A percentile compares a stretch with the other conserved stretches of the same genome.
phyloP scores from a whole-genome alignment of 176 grass and related monocot species.

The Rhynchospora tenuis region DNA sequence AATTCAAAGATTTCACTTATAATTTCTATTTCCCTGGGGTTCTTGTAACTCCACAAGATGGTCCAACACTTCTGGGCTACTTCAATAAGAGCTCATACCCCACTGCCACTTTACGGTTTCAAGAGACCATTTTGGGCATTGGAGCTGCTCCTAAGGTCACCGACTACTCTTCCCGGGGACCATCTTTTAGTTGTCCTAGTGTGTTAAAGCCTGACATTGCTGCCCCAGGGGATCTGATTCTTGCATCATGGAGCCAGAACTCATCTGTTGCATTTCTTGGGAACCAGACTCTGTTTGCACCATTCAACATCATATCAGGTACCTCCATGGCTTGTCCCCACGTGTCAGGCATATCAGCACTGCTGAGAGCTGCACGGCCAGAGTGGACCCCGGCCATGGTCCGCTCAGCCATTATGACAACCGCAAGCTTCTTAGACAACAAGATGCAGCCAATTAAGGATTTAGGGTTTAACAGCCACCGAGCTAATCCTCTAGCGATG shows the following conservation, averaged over 20 bases:
- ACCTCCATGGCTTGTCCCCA: conserved; percentile 79
- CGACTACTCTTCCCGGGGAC: conserved; percentile 42
- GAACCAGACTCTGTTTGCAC: conserved; percentile 28
- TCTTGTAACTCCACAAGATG: conserved; percentile 32
- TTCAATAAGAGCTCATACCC: conserved; percentile 27
- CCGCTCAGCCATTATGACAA: conserved; percentile 79
- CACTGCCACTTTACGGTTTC: conserved; percentile 37
- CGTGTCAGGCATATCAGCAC: conserved; percentile 43
- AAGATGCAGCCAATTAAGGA: conserved; percentile 34
- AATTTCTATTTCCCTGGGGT: conserved; percentile 35
- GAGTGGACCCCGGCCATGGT: conserved; percentile 69
- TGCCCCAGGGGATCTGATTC: conserved; percentile 39
- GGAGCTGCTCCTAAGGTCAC: conserved; percentile 32
- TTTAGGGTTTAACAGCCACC: neutral
- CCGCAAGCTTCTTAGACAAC: conserved; percentile 42
- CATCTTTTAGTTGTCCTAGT: conserved; percentile 33
- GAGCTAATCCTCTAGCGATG: conserved; percentile 47
- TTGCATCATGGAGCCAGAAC: conserved; percentile 32
- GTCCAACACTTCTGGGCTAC: conserved; percentile 35
- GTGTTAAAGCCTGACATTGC: conserved; percentile 69
- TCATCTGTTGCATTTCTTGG: neutral
- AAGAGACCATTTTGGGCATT: conserved; percentile 43
- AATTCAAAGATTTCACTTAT: neutral
- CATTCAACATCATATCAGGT: conserved; percentile 67
- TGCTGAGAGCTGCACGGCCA: conserved; percentile 36